phyloP scores from a whole-genome alignment of 2,329 filamentous ascomycete species.

The Myriosclerotinia scirpicola region DNA sequence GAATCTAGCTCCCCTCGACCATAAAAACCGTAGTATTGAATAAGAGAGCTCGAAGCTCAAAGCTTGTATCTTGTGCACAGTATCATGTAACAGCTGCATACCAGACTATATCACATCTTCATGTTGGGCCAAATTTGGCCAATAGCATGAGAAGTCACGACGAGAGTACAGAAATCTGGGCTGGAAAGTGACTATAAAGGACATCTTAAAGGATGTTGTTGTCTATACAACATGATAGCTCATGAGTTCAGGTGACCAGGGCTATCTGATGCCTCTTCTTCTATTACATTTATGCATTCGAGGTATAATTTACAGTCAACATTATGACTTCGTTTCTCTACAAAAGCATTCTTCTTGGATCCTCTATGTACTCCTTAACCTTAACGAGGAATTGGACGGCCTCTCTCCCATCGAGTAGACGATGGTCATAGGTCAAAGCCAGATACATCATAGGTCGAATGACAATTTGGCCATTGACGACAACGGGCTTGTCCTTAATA shows the following conservation, averaged over 20 bases:
- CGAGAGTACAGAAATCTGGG: background rate
- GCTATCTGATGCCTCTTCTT: constrained; percentile 10
- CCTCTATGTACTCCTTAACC: constrained; percentile 97
- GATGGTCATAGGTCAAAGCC: constrained; percentile 95
- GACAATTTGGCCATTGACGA: constrained; percentile 89
- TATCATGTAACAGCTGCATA: background rate
- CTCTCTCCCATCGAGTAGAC: constrained; percentile 90
- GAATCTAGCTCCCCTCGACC: background rate
- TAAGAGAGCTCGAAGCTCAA: too few species aligned
- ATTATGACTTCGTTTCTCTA: constrained; percentile 28
- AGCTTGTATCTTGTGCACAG: too few species aligned
- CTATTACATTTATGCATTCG: constrained; percentile 20
- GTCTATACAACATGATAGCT: background rate
- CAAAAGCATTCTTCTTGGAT: constrained; percentile 87
- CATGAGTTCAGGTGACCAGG: background rate
- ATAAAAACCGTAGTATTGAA: background rate
- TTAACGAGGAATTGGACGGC: constrained; percentile 95
- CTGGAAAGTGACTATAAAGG: background rate
- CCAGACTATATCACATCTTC: background rate
- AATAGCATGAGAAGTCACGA: background rate
- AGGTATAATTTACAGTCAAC: constrained; percentile 20
- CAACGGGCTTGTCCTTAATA: constrained; percentile 92
- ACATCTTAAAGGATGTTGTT: background rate
- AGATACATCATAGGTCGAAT: constrained; percentile 99
- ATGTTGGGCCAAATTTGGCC: background rate